Base-by-base conservation (phyloP, 2,329 filamentous ascomycete genomes). In the Diaporthe humulicola region DNA sequence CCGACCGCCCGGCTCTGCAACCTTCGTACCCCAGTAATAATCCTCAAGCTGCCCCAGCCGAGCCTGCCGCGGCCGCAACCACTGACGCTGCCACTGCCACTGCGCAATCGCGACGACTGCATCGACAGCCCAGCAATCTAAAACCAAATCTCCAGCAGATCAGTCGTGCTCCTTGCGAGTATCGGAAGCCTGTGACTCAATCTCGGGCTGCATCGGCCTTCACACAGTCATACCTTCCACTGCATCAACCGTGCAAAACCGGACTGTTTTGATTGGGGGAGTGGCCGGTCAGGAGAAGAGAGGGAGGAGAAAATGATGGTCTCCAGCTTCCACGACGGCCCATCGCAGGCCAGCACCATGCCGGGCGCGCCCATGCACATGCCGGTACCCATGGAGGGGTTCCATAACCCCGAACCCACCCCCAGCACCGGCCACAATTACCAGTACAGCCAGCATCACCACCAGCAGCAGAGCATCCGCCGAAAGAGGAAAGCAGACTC, bases 401-500 rank as follows among this genome's bases (percentile, higher is more conserved):
- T 76, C 48, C 60, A 66, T 38, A 60, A 75, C n/a, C 70, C 66
- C 45, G 40, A 61, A 5, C 40, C 57, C 33, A 42, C 14, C 56
- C 38, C 60, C 66, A 58, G 72, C 52, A 73, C 73, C 75, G 54
- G n/a, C 45, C 28, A 52, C 38, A 54, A 25, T 36, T 28, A n/a
- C 28, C 33, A 67, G 17, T 30, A 67, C n/a, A 72, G 52, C 72
- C 58, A 74, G 28, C 75, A 64, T 54, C 74, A 75, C 19, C 71
- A 78, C 30, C 73, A 76, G 45, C 71, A 50, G 22, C 52, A 71
- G 60, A 57, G 30, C 76, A 69, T 75, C 76, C 80, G 81, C 78
- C 85, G 87, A 80, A 93, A 93, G 85, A 85, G 91, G 79, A 93
- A 92, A 83, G 89, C 90, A 74, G 88, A 91, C 71, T 82, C 83